These are phyloP conservation scores for Globisporangium apiculatum DNA, from an alignment of 352 stramenopile species.

Conservation along the genomic window DNA sequence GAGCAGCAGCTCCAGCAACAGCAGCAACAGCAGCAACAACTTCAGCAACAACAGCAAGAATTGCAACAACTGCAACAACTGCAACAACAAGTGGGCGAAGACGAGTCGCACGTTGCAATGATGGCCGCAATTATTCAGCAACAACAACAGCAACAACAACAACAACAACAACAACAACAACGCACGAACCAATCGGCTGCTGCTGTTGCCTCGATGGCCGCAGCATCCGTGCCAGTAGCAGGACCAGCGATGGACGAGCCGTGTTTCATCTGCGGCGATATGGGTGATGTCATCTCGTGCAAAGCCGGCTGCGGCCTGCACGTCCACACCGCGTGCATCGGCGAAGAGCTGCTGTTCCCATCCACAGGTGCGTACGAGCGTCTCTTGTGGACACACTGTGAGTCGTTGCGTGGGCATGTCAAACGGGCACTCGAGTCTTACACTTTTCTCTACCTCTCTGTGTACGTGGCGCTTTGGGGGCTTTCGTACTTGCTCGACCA, in stretches of 20 bases:
- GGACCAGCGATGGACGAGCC: conserved; percentile 13
- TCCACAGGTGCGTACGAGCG: conserved; percentile 23
- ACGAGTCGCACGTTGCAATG: conserved; percentile 6
- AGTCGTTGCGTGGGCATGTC: not conserved
- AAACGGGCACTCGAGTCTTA: not conserved
- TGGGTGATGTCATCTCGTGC: conserved; percentile 45
- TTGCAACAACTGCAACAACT: conserved; percentile 10
- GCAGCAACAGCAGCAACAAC: conserved; percentile 5
- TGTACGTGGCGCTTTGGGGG: not conserved
- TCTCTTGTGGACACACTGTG: not conserved
- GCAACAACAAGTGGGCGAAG: conserved; percentile 9
- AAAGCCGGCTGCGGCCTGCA: conserved; percentile 53
- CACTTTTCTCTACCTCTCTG: not conserved
- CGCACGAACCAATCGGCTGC: not conserved
- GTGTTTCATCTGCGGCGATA: conserved; percentile 49
- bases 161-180: not conserved
- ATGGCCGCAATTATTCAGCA: conserved; percentile 7
- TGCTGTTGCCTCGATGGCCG: not conserved
- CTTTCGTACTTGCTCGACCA: conserved; percentile 9
- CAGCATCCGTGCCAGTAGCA: no score
- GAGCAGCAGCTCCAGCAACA: not conserved
- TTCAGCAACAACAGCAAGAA: conserved; percentile 14
- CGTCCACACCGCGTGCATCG: conserved; percentile 50
- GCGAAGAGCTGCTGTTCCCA: conserved; percentile 46
- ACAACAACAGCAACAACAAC: conserved; percentile 8